Evolutionary conservation across 2,329 filamentous ascomycete species (phyloP), one percentile per base, ranked within the genome.

Genomic region (Acrocalymma vagum): DNA sequence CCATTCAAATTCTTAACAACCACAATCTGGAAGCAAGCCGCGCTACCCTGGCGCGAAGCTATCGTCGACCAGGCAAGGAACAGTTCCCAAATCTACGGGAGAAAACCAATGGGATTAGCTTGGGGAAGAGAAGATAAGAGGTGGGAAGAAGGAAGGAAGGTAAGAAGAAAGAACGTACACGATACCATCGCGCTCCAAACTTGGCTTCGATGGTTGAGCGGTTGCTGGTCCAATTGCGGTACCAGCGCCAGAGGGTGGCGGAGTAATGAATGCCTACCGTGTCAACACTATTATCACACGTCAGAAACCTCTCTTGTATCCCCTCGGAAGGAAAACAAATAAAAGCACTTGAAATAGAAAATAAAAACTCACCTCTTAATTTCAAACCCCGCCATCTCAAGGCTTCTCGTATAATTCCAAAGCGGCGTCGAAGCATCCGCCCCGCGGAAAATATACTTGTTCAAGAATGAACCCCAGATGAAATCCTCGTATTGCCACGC

Each of bases 381-480:
- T 73, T 96, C 92, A 59, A 89, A 93, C 24, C 90, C 90, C 47
- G 87, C 86, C 37, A 80, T 84, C 76, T 96, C 92, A 13, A 95
- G 81, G 67, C 83, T 83, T 70, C 89, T 83, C 57, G 94, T 78
- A 60, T 92, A 88, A 73, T 85, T 91, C 56, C 88, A 89, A 34
- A 96, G 83, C 33, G 92, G 92, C 41, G 90, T 95, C 25, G 88
- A 95, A 37, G 92, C 92, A 69, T 96, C 92, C 32, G 92, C 92
- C 67, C 92, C 92, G 26, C 91, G 92, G 82, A 96, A 96, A 71
- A 96, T 80, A 74, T 96, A 95, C 78, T 95, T 96, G 85, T 96
- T 96, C 90, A 96, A 94, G 82, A 95, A 96, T 32, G 96, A 80
- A 68, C 92, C 92, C 92, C 92, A 96, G 72, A 91, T 87, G 30